A percentile compares a stretch with the other conserved stretches of the same genome.
Evolutionary conservation across 805 yeast species (phyloP).

Genomic region (Priceomyces medius): DNA sequence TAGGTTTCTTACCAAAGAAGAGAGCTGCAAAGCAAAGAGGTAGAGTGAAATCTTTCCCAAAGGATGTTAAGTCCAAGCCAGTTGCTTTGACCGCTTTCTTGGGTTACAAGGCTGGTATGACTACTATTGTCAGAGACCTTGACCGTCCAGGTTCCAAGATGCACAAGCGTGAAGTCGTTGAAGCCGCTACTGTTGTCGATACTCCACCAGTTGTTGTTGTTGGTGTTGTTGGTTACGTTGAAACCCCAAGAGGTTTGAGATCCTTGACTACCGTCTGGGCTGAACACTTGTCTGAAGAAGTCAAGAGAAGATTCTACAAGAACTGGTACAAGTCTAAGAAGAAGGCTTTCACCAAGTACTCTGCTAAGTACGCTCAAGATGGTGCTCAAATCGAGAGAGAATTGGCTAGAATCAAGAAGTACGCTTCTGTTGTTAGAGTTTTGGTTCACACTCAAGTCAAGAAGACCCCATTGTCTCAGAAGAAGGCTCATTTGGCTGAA

Average conservation of each 20-base stretch:
- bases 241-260: conserved; percentile 99
- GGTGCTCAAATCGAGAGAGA: conserved; percentile 89
- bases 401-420: conserved; percentile 97
- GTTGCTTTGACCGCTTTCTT: conserved; percentile 99
- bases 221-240: conserved; percentile 99
- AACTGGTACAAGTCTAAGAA: conserved; percentile 99
- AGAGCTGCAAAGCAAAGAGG: conserved; percentile 98
- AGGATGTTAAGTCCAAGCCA: conserved; percentile 96
- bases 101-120: conserved; percentile 99
- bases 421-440: conserved; percentile 98
- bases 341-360: conserved; percentile 99
- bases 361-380: conserved; percentile 94
- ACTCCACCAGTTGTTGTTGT: conserved; percentile 98
- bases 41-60: conserved; percentile 99
- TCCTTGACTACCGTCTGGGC: conserved; percentile 99
- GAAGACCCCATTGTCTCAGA: conserved; percentile 98
- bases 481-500: conserved; percentile 99
- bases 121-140: conserved; percentile 99
- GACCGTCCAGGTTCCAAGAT: conserved; percentile 99
- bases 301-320: conserved; percentile 99
- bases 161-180: conserved; percentile 99
- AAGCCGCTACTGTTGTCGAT: conserved; percentile 99
- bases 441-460: conserved; percentile 99
- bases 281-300: conserved; percentile 98
- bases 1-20: conserved; percentile 99